Evolutionary conservation across 192 early-diverging fungal genomes (phyloP).

Genomic region (Geranomyces variabilis): DNA sequence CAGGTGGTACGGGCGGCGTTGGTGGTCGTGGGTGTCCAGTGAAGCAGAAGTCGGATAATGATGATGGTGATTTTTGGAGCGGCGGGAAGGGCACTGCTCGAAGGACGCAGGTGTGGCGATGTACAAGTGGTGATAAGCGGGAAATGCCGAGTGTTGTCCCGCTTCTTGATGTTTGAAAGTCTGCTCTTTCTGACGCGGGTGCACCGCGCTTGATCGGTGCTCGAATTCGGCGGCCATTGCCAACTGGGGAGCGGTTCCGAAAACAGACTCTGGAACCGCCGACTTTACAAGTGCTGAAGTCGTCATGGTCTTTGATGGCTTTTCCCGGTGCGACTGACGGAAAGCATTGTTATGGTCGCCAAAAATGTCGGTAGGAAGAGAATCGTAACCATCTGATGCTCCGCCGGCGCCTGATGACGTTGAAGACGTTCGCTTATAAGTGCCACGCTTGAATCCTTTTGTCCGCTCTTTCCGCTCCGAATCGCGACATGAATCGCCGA

Average conservation of each 20-base stretch:
- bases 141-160: neutral
- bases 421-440: neutral
- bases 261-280: neutral
- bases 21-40: too few relatives aligned
- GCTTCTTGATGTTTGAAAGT: too few relatives aligned
- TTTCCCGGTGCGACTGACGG: neutral
- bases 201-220: constrained; percentile 15
- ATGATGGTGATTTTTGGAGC: neutral
- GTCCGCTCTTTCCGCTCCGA: constrained; percentile 80
- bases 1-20: neutral
- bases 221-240: constrained; percentile 35
- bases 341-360: neutral
- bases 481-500: constrained; percentile 72
- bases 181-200: too few relatives aligned
- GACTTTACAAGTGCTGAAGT: constrained; percentile 13
- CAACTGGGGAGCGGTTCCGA: constrained; percentile 13
- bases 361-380: neutral
- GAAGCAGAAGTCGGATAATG: constrained; percentile 8
- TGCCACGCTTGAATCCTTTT: constrained; percentile 52
- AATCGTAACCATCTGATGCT: too few relatives aligned
- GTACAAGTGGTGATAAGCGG: constrained; percentile 31
- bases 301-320: constrained; percentile 1
- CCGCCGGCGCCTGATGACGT: too few relatives aligned
- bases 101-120: constrained; percentile 10
- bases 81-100: too few relatives aligned